Base-by-base conservation (phyloP, 768 basidiomycete genomes). In the Gelatoporia subvermispora region DNA sequence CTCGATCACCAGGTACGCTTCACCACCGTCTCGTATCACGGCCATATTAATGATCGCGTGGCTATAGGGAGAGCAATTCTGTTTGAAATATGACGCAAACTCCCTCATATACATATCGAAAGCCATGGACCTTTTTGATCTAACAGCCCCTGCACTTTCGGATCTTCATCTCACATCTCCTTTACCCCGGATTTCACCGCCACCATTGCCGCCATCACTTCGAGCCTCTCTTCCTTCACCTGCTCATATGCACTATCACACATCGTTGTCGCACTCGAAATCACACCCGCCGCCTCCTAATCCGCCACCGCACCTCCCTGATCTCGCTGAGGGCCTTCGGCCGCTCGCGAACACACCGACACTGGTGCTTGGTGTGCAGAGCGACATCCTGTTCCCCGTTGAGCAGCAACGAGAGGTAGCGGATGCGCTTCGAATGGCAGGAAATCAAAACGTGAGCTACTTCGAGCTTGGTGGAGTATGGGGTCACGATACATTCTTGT, bases 391-490 rank as follows among this genome's bases (percentile, higher is more conserved):
- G 17, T 97, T 98, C 69, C 91, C 95, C 0, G 89, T 96, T 8
- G 95, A 98, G 60, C 96, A 99, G 68, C 96, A 98, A 64, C 75
- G 95, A 35, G 96, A 99, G 68, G 73, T 95, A 8, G 93, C 85
- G 4, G 93, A 96, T 64, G 95, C 94, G 20, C 68, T 99, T 53
- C 79, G 91, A 51, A 79, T 92, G 78, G 82, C 86, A 1, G 96
- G 96, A 0, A 98, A 97, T 65, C 68, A 81, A 15, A 72, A 77
- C 49, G 96, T 99, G 22, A 87, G 89, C 51, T 98, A 97, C 67
- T 99, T 95, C 64, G 96, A 98, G 68, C 77, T 98, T 2, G 95
- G 95, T 22, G 94, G 95, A 8, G 94, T 98, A n/a, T 98, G 93
- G 94, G 96, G 96, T 1, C 95, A 99, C 61, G 95, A 99, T 68